Conservation (phyloP, 129 eudicot genomes). For the Tanacetum coccineum region DNA sequence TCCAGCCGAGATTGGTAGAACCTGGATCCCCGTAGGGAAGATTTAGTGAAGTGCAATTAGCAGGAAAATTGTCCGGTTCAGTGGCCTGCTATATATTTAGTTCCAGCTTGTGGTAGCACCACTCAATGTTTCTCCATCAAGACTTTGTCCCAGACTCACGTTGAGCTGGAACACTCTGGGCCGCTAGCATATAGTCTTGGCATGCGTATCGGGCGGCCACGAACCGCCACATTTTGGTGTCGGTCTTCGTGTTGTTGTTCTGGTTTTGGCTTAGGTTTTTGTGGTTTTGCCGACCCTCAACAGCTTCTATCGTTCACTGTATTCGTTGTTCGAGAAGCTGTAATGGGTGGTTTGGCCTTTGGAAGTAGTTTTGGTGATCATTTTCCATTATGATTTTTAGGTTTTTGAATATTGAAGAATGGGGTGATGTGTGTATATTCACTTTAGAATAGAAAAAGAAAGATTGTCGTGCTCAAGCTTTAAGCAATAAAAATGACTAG, state of each 20-base stretch:
- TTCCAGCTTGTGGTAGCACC: slow-evolving; percentile 30
- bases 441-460: background rate
- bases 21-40: slow-evolving; percentile 20
- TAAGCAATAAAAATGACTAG: slow-evolving; percentile 9
- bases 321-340: slow-evolving; percentile 10
- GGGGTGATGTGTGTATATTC: slow-evolving; percentile 2
- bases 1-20: slow-evolving; percentile 13
- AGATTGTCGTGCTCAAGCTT: slow-evolving; percentile 6
- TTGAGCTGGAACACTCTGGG: slow-evolving; percentile 26
- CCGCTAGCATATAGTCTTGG: slow-evolving; percentile 23
- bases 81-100: slow-evolving; percentile 26
- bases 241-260: slow-evolving; percentile 8
- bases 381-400: slow-evolving; percentile 15
- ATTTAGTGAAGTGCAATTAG: slow-evolving; percentile 22
- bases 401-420: background rate
- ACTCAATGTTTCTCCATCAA: slow-evolving; percentile 29
- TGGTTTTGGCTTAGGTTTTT: slow-evolving; percentile 10
- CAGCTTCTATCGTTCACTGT: background rate
- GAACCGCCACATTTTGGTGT: slow-evolving; percentile 24
- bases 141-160: slow-evolving; percentile 25
- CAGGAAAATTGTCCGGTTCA: slow-evolving; percentile 27
- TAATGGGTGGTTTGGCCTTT: slow-evolving; percentile 13
- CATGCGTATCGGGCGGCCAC: slow-evolving; percentile 25
- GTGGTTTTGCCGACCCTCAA: background rate
- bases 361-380: slow-evolving; percentile 9